Percentiles rank a stretch among this genome's conserved stretches.
Evolutionary conservation across 2,329 filamentous ascomycete species (phyloP).

Genomic region (Arachnopeziza araneosa): DNA sequence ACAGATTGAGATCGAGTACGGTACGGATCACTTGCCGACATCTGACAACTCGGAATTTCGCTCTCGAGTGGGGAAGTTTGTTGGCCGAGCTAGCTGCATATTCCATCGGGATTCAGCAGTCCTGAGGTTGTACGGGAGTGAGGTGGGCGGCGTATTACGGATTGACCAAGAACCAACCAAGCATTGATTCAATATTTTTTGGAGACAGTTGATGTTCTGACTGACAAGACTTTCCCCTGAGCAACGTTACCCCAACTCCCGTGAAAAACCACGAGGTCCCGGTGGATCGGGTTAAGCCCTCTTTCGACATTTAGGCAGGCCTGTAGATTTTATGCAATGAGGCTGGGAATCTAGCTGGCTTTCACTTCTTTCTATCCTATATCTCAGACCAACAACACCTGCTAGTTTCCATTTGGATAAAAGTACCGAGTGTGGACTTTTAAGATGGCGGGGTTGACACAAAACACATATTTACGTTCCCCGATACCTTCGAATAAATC

Average conservation of each 20-base stretch:
- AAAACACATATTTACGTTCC: conserved; percentile 55
- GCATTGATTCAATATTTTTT: neutral
- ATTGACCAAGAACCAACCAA: conserved; percentile 16
- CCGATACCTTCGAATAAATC: conserved; percentile 56
- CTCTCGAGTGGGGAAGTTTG: conserved; percentile 20
- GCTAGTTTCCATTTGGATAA: conserved; percentile 17
- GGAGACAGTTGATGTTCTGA: conserved; percentile 10
- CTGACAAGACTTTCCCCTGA: conserved; percentile 8
- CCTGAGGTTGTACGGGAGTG: conserved; percentile 23
- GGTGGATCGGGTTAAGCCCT: neutral
- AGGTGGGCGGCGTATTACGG: conserved; percentile 23
- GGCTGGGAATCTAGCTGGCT: conserved; percentile 13
- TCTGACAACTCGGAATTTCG: conserved; percentile 20
- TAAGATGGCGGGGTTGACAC: conserved; percentile 49
- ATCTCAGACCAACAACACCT: conserved; percentile 13
- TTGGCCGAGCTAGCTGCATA: conserved; percentile 16
- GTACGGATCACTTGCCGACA: conserved; percentile 30
- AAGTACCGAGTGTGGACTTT: conserved; percentile 12
- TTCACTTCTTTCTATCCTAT: conserved; percentile 10
- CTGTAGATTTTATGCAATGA: conserved; percentile 18
- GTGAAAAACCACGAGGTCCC: neutral
- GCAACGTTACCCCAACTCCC: neutral
- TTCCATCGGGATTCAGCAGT: conserved; percentile 29
- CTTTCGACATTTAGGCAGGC: conserved; percentile 4
- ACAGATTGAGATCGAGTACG: conserved; percentile 21